Evolutionary conservation across 768 basidiomycete species (phyloP).

Genomic region (Clavulina sp.): DNA sequence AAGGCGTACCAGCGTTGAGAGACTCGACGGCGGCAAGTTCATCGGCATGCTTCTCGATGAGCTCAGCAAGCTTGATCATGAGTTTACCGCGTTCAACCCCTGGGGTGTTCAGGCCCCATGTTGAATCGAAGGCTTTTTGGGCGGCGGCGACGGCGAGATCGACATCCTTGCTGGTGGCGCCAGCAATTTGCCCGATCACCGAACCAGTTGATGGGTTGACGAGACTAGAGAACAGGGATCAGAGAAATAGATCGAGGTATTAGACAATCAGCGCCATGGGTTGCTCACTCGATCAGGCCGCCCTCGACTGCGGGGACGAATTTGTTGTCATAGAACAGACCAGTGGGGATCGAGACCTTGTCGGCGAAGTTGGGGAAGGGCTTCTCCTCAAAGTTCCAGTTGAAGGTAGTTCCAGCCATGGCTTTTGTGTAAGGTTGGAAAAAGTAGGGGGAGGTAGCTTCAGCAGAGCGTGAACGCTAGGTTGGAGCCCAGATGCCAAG

Average conservation of each 20-base stretch:
- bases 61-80: conserved; percentile 41
- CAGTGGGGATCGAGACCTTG: too few relatives aligned
- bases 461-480: too few relatives aligned
- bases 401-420: too few relatives aligned
- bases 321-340: too few relatives aligned
- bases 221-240: conserved; percentile 22
- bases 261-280: too few relatives aligned
- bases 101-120: conserved; percentile 47
- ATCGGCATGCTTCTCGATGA: conserved; percentile 43
- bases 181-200: conserved; percentile 35
- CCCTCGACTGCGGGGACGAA: too few relatives aligned
- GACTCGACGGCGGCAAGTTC: conserved; percentile 57
- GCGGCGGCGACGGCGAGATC: conserved; percentile 56
- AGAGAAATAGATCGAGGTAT: not conserved
- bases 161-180: conserved; percentile 50
- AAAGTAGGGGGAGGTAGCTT: too few relatives aligned
- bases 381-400: too few relatives aligned
- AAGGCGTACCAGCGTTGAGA: conserved; percentile 32
- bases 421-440: too few relatives aligned
- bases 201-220: conserved; percentile 49
- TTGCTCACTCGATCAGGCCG: too few relatives aligned
- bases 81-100: conserved; percentile 36
- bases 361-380: too few relatives aligned
- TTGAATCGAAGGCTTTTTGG: conserved; percentile 39
- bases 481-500: too few relatives aligned